Percentiles rank a stretch among this genome's conserved stretches.
These are phyloP conservation scores for Saccharomyces mikatae DNA, from an alignment of 805 yeast species.

Conservation along the genomic window DNA sequence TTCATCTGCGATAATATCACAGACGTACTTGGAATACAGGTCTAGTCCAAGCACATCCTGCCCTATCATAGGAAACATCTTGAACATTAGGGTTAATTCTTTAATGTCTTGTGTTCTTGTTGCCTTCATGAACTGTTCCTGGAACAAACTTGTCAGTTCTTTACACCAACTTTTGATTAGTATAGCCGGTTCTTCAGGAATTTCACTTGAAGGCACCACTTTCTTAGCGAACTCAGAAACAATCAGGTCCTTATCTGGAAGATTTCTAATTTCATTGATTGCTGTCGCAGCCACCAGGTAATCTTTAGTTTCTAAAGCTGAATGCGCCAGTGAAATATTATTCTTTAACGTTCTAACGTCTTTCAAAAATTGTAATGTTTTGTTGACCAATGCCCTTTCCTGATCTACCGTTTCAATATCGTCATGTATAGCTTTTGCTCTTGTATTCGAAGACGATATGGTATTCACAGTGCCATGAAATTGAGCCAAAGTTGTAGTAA, in stretches of 20 bases:
- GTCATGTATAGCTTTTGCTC: slow-evolving; percentile 60
- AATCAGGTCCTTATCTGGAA: slow-evolving; percentile 50
- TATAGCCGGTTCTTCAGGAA: slow-evolving; percentile 68
- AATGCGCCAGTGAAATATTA: slow-evolving; percentile 55
- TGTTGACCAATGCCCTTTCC: slow-evolving; percentile 57
- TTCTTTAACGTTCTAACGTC: slow-evolving; percentile 59
- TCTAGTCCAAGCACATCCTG: slow-evolving; percentile 62
- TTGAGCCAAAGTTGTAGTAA: slow-evolving; percentile 50
- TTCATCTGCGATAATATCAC: slow-evolving; percentile 74
- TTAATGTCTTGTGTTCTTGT: slow-evolving; percentile 59
- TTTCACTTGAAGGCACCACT: slow-evolving; percentile 78
- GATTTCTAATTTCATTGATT: slow-evolving; percentile 42
- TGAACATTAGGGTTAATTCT: slow-evolving; percentile 68
- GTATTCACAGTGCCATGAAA: slow-evolving; percentile 49
- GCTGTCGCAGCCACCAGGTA: slow-evolving; percentile 76
- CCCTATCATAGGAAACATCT: slow-evolving; percentile 79
- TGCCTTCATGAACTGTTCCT: slow-evolving; percentile 59
- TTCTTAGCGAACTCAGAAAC: slow-evolving; percentile 65
- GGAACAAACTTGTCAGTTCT: slow-evolving; percentile 50
- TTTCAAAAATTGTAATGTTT: slow-evolving; percentile 56
- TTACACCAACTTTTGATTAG: slow-evolving; percentile 52
- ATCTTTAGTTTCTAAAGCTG: slow-evolving; percentile 55
- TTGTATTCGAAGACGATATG: slow-evolving; percentile 51
- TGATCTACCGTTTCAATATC: slow-evolving; percentile 61
- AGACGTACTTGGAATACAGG: slow-evolving; percentile 78